Conservation (phyloP, 805 yeast species). For the Martiniozyma abietophila region DNA sequence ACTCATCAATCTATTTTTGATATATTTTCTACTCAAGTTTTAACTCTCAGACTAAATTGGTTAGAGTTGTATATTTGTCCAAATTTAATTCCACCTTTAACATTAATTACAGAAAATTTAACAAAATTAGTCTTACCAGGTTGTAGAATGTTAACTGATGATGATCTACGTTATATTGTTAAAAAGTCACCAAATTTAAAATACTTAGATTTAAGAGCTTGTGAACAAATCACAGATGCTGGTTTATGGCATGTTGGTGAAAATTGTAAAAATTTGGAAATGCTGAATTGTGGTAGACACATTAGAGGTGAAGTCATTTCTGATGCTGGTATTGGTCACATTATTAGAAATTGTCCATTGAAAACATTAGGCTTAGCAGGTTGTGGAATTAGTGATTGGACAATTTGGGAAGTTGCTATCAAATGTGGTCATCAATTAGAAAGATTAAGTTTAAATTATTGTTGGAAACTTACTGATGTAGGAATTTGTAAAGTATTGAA, state of each 20-base stretch:
- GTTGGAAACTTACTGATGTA: conserved; percentile 32
- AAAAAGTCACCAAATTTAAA: conserved; percentile 48
- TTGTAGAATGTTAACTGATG: conserved; percentile 51
- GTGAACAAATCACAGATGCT: conserved; percentile 66
- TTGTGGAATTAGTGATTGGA: conserved; percentile 65
- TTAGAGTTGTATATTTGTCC: conserved; percentile 84
- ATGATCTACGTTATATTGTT: conserved; percentile 43
- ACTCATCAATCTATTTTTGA: conserved; percentile 46
- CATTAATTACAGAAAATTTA: conserved; percentile 34
- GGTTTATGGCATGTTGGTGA: conserved; percentile 63
- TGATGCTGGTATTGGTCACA: conserved; percentile 52
- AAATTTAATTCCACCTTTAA: conserved; percentile 44
- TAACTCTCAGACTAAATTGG: conserved; percentile 49
- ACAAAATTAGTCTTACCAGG: conserved; percentile 62
- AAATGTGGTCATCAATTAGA: conserved; percentile 37
- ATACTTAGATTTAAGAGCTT: conserved; percentile 72
- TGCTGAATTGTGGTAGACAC: conserved; percentile 77
- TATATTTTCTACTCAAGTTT: conserved; percentile 28
- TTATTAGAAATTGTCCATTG: conserved; percentile 48
- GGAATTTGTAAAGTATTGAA: conserved; percentile 28
- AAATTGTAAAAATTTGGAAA: conserved; percentile 45
- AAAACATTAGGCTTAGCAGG: conserved; percentile 85
- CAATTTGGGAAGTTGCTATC: conserved; percentile 72
- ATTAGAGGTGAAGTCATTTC: conserved; percentile 57
- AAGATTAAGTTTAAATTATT: conserved; percentile 68